phyloP scores from a whole-genome alignment of 306 rosid genomes.

The Quercus agrifolia region DNA sequence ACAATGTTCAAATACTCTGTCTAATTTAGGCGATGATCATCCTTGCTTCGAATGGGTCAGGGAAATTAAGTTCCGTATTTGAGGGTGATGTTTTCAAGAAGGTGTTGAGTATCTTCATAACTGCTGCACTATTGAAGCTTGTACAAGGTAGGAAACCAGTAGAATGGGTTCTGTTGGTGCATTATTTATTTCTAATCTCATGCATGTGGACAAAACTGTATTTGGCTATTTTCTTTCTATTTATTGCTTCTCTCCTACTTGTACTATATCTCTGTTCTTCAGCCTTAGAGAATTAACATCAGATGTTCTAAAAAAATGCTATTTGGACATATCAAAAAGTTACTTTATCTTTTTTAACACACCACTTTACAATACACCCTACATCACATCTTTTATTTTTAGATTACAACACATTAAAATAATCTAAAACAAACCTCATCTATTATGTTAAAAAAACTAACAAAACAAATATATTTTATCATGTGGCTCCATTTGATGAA shows the following conservation, averaged over 20 bases:
- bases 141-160: conserved; percentile 68
- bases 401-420: too few species aligned
- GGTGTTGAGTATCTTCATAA: conserved; percentile 87
- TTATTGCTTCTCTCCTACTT: not conserved
- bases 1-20: conserved; percentile 27
- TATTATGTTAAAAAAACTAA: too few species aligned
- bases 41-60: conserved; percentile 83
- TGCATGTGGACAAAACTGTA: not conserved
- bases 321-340: too few species aligned
- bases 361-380: too few species aligned
- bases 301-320: not conserved
- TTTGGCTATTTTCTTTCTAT: not conserved
- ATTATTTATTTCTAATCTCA: conserved; percentile 12
- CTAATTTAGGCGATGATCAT: conserved; percentile 79
- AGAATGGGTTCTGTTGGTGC: conserved; percentile 8
- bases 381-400: too few species aligned
- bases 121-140: conserved; percentile 95
- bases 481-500: too few species aligned
- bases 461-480: too few species aligned
- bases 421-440: too few species aligned
- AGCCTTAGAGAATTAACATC: not conserved
- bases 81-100: conserved; percentile 76
- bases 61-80: conserved; percentile 56
- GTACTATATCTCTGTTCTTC: not conserved
- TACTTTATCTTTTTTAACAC: too few species aligned